Percentiles rank a stretch among this genome's conserved stretches.
These are phyloP conservation scores for Spergularia bocconei DNA, from an alignment of 148 eudicot genomes.

Conservation along the genomic window DNA sequence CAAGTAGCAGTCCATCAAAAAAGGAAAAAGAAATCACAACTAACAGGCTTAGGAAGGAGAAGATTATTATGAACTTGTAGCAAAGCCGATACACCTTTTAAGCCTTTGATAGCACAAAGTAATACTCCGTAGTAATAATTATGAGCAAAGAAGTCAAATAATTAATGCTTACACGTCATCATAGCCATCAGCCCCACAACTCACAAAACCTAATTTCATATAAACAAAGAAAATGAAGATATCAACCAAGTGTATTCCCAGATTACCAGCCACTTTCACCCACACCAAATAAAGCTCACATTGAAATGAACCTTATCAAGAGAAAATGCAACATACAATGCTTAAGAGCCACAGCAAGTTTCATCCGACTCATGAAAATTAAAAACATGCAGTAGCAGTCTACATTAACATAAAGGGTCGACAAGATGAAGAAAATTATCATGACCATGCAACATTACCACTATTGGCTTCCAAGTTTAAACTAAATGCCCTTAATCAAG, in stretches of 20 bases:
- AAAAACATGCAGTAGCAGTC: too few relatives aligned
- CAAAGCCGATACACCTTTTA: neutral
- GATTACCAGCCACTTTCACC: neutral
- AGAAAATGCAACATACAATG: too few relatives aligned
- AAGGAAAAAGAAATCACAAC: neutral
- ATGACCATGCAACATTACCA: too few relatives aligned
- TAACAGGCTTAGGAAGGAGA: neutral
- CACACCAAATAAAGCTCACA: neutral
- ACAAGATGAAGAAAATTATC: too few relatives aligned
- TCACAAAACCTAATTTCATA: neutral
- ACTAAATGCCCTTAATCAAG: neutral
- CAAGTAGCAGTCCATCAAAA: too few relatives aligned
- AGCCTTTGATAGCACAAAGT: neutral
- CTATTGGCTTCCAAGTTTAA: too few relatives aligned
- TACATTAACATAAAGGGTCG: too few relatives aligned
- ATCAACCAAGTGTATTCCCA: neutral
- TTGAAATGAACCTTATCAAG: neutral
- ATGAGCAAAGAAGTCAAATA: neutral
- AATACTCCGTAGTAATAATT: neutral
- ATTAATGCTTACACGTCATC: neutral
- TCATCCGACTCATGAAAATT: too few relatives aligned
- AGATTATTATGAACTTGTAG: neutral
- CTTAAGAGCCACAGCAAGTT: too few relatives aligned
- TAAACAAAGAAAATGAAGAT: neutral
- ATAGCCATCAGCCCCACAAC: neutral